These are phyloP conservation scores for Dictyostelium discoideum DNA, from an alignment of 78 protist species.

Conservation along the genomic window dicty_2.7 NC_007088.5:5865501-5866000, in stretches of 20 bases:
- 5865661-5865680: no score
- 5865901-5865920: slow-evolving; percentile 10
- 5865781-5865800: not conserved
- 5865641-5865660: no score
- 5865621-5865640: no score
- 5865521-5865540: not conserved
- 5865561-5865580: not conserved
- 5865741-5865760: not conserved
- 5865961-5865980: not conserved
- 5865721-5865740: not conserved
- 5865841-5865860: not conserved
- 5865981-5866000: not conserved
- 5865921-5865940: not conserved
- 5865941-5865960: not conserved
- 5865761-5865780: not conserved
- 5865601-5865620: no score
- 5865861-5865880: not conserved
- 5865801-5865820: not conserved
- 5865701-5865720: no score
- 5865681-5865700: no score
- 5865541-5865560: not conserved
- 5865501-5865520: not conserved
- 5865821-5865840: not conserved
- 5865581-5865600: not conserved
- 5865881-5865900: not conserved